Evolutionary conservation across 169 alveolate genomes (phyloP).

Genomic region (Eimeria nieschulzi): DNA sequence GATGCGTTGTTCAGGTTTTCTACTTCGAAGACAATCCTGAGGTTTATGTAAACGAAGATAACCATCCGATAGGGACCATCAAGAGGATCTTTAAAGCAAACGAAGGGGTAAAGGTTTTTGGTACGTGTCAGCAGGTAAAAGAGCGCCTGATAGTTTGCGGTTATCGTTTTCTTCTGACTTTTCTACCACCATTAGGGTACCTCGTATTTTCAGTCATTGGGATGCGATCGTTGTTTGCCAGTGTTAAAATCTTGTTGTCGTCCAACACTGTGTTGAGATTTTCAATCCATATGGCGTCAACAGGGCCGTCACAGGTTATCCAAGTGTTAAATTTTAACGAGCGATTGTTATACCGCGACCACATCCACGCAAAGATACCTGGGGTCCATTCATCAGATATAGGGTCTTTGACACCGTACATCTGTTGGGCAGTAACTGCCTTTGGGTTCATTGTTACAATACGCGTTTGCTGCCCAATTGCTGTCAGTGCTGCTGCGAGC

Average conservation of each 20-base stretch:
- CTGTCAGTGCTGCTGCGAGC: constrained; percentile 91
- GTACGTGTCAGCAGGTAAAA: too few species aligned
- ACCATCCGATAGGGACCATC: too few species aligned
- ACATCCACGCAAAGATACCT: constrained; percentile 94
- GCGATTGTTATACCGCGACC: constrained; percentile 94
- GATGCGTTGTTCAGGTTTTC: constrained; percentile 93
- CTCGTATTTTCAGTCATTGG: constrained; percentile 93
- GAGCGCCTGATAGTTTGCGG: too few species aligned
- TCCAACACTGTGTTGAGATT: constrained; percentile 96
- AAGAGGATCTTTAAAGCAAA: neutral
- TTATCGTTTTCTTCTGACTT: neutral
- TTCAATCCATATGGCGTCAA: constrained; percentile 97
- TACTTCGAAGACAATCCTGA: constrained; percentile 94
- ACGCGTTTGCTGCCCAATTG: constrained; percentile 86
- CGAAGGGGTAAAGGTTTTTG: neutral
- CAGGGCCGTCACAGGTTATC: constrained; percentile 97
- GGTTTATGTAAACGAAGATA: neutral
- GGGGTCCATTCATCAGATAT: constrained; percentile 97
- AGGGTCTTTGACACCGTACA: constrained; percentile 90
- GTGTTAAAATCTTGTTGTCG: constrained; percentile 93
- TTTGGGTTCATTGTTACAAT: constrained; percentile 95
- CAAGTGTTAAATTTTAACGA: constrained; percentile 91
- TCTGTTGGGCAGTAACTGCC: constrained; percentile 94
- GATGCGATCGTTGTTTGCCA: constrained; percentile 95
- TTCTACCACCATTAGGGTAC: neutral